Evolutionary conservation across 176 grass and related monocot genomes (phyloP), one percentile per base, ranked within the genome.

Genomic region (Saccharum officinarum): DNA sequence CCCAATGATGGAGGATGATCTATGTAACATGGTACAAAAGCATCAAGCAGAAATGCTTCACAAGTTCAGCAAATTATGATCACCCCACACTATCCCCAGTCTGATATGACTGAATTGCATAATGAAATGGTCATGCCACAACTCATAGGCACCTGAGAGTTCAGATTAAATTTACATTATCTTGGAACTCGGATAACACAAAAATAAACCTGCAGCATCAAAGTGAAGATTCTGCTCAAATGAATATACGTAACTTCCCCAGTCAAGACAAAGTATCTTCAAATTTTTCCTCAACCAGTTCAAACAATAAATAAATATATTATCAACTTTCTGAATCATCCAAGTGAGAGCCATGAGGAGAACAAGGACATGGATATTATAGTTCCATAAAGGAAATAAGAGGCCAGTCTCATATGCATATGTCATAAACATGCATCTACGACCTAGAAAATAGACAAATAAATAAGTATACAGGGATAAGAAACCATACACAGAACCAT

Each of bases 31-130:
- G 70, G 40, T 83, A 73, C 38, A 18, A 41, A 73, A 78, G 52
- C 33, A 1, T 33, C 75, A 66, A 78, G 6, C 4, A n/a, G 18
- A 66, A 63, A 44, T 88, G 39, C 61, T 80, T 83, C 38, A 63
- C 73, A 80, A 39, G 44, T 66, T 63, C 57, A 41, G 20, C 15
- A 78, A 90, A 73, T 59, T 34, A 86, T 86, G 36, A 85, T 52
- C 10, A 31, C 6, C 75, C 25, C 52, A 41, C 50, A n/a, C 0
- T 68, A 85, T 71, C 8, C 37, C 36, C 6, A 67, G 10, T 79
- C 42, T 75, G 39, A 83, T 68, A 86, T 62, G 71, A 50, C 38
- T 42, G 69, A 4, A 8, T 57, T 64, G 55, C 36, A 73, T 60
- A 66, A 67, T 73, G 28, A 65, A 88, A 76, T 1, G 31, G 41